Evolutionary conservation across 805 yeast species (phyloP).

Genomic region (Teunomyces stri): DNA sequence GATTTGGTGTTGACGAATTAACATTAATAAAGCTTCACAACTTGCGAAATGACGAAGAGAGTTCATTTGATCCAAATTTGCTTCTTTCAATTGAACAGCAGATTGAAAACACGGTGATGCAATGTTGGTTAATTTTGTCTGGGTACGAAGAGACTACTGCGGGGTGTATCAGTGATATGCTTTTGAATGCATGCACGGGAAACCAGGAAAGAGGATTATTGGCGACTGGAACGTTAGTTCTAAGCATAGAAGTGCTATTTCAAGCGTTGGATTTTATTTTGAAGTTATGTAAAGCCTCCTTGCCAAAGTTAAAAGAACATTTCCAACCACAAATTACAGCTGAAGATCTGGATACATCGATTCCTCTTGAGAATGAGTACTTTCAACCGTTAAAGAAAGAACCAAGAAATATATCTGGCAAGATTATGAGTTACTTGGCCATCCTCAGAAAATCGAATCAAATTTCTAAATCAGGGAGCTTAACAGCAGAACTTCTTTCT

Average conservation of each 20-base stretch:
- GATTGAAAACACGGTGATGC: conserved; percentile 56
- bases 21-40: conserved; percentile 10
- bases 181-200: conserved; percentile 75
- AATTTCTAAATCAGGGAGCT: conserved; percentile 36
- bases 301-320: conserved; percentile 7
- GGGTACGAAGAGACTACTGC: conserved; percentile 91
- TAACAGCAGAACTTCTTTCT: conserved; percentile 68
- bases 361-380: conserved; percentile 20
- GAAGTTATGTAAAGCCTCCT: conserved; percentile 7
- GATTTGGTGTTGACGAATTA: conserved; percentile 11
- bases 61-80: conserved; percentile 42
- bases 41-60: conserved; percentile 7
- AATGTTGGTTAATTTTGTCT: conserved; percentile 84
- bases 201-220: conserved; percentile 64
- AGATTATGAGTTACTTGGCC: conserved; percentile 85
- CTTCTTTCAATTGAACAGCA: conserved; percentile 58
- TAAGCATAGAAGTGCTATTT: conserved; percentile 74
- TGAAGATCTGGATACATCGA: conserved; percentile 13
- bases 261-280: conserved; percentile 56
- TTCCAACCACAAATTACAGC: conserved; percentile 5
- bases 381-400: conserved; percentile 49
- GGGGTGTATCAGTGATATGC: conserved; percentile 85
- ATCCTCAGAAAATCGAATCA: conserved; percentile 62
- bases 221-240: conserved; percentile 68
- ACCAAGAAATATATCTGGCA: conserved; percentile 86